Evolutionary conservation across 805 yeast genomes (phyloP), one percentile per base, ranked within the genome.

Genomic region (Sugiyamaella chiloensis): DNA sequence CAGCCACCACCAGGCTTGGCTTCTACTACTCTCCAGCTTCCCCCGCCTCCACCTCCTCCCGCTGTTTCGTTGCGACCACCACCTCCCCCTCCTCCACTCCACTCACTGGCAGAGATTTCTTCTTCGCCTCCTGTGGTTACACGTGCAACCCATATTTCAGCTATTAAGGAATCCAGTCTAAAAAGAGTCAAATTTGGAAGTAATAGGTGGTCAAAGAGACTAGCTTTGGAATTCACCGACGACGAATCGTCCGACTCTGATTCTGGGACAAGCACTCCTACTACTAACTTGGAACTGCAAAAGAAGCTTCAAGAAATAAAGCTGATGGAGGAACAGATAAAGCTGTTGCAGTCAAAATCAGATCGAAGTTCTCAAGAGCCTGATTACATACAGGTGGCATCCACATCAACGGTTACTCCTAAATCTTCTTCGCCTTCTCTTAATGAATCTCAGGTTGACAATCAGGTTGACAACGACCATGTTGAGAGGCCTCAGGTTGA

Each of bases 141-240:
- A 12, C 9, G 21, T 9, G 14, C 36, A 6, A 34, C 21, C 7
- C 21, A 34, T 14, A 12, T 19, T 9, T 14, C 37, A 11, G 12
- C 20, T 14, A 21, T 16, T 9, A 14, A 14, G 4, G 14, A 12
- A 9, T 21, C 12, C 7, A 16, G 21, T 5, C 12, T 17, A 29
- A 11, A 26, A 26, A 7, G 11, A 7, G 37, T 34, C 4, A 30
- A 42, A 20, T 58, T 58, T 44, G 62, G 62, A 11, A 31, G 46
- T 26, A 52, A 58, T 41, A 42, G 61, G 16, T 58, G 60, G 60
- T 53, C 59, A 3, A 45, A 48, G 16, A 31, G 42, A 2, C 23
- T 58, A 24, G 36, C 17, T 7, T 24, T 58, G 23, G 58, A 53
- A 7, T 9, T 58, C 20, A 52, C 56, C 31, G 60, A 57, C 21